Conservation (phyloP, 1,284 basidiomycete genomes). For the Papiliotrema flavescens region DNA sequence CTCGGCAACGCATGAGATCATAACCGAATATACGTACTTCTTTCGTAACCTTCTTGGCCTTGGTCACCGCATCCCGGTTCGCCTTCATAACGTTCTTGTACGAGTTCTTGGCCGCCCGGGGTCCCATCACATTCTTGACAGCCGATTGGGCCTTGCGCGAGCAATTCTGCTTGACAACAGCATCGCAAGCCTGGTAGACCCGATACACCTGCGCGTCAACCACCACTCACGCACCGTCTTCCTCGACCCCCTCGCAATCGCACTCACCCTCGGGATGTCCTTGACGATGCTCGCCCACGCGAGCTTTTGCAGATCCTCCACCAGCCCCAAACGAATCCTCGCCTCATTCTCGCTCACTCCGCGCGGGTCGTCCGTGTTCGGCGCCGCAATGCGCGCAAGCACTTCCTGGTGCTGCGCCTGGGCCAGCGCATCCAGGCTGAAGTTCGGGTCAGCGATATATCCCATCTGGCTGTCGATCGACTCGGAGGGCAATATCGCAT, state of each 20-base stretch:
- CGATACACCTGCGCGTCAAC: conserved; percentile 68
- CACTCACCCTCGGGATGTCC: conserved; percentile 71
- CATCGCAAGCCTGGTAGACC: conserved; percentile 60
- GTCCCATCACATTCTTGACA: conserved; percentile 67
- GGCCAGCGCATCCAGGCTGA: too few relatives aligned
- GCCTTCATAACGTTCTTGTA: conserved; percentile 75
- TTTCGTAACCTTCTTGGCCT: conserved; percentile 51
- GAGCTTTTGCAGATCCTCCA: conserved; percentile 80
- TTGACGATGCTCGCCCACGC: conserved; percentile 82
- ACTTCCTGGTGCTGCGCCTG: not conserved
- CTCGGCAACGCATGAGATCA: too few relatives aligned
- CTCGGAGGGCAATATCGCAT: not conserved
- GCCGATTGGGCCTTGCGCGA: conserved; percentile 31
- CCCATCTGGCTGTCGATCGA: not conserved
- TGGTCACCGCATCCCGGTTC: conserved; percentile 67
- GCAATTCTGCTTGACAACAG: conserved; percentile 57
- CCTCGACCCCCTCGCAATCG: not conserved
- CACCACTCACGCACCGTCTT: too few relatives aligned
- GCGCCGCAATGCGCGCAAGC: conserved; percentile 4
- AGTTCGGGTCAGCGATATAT: not conserved
- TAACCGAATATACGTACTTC: conserved; percentile 26
- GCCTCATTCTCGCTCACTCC: conserved; percentile 42
- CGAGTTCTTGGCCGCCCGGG: conserved; percentile 75
- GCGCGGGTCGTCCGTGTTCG: conserved; percentile 35
- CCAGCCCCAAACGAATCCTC: conserved; percentile 29